These are phyloP conservation scores for Fusarium paranaense DNA, from an alignment of 2,329 filamentous ascomycete genomes.

Conservation along the genomic window DNA sequence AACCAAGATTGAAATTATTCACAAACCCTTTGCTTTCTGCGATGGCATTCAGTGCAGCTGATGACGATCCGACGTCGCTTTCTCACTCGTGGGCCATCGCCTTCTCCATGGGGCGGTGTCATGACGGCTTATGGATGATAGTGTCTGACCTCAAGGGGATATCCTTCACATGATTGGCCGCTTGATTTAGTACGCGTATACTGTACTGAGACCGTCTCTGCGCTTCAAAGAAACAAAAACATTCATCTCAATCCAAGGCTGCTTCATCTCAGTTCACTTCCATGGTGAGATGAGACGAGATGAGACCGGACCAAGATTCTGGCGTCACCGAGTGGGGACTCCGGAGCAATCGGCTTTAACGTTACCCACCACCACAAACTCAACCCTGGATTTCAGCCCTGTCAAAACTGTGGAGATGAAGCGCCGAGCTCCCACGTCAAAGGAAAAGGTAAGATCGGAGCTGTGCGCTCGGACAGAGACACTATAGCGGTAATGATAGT, in stretches of 20 bases:
- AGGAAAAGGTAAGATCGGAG: not conserved
- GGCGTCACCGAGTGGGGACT: conserved; percentile 15
- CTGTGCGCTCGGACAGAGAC: conserved; percentile 15
- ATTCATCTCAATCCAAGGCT: not conserved
- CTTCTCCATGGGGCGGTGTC: not conserved
- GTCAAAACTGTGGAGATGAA: conserved; percentile 16
- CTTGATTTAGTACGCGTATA: not conserved
- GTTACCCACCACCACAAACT: not conserved
- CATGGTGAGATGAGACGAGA: not conserved
- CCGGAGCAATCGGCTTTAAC: conserved; percentile 10
- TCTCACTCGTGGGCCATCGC: conserved; percentile 43
- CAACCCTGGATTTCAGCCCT: conserved; percentile 27
- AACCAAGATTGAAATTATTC: not conserved
- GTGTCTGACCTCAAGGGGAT: not conserved
- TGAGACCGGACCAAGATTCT: conserved; percentile 4
- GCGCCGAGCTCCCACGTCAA: not conserved
- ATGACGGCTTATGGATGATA: conserved; percentile 11
- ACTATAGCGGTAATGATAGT: not conserved
- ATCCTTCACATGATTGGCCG: not conserved
- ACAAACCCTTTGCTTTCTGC: conserved; percentile 70
- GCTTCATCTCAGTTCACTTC: not conserved
- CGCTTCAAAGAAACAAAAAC: not conserved
- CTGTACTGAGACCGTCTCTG: not conserved
- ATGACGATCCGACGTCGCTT: conserved; percentile 72
- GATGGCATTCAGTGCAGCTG: conserved; percentile 73